Conservation (phyloP, 2,329 filamentous ascomycete genomes). For the Incumbomyces delicatus region DNA sequence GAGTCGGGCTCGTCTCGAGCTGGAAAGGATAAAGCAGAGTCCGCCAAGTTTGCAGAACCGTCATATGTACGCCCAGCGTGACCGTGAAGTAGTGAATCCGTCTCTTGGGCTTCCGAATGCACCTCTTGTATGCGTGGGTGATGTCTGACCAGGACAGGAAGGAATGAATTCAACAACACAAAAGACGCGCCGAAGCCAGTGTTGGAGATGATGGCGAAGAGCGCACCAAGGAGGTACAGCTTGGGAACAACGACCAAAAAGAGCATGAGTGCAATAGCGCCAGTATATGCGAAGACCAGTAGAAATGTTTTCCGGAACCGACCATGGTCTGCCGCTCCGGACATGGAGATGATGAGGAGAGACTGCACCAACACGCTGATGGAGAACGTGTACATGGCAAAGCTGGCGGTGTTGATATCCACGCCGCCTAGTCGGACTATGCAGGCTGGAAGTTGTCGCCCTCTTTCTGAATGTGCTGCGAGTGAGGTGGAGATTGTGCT, state of each 20-base stretch:
- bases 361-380: constrained; percentile 83
- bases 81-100: constrained; percentile 4
- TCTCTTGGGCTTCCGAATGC: constrained; percentile 1
- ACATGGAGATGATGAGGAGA: constrained; percentile 88
- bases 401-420: constrained; percentile 90
- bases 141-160: constrained; percentile 80
- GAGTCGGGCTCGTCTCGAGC: constrained; percentile 23
- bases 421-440: constrained; percentile 71
- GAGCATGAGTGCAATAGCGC: constrained; percentile 74
- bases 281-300: constrained; percentile 71
- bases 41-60: constrained; percentile 5
- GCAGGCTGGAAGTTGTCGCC: constrained; percentile 40
- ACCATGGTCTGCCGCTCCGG: constrained; percentile 89
- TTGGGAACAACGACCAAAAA: constrained; percentile 70
- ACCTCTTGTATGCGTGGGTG: constrained; percentile 48
- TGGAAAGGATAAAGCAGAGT: constrained; percentile 18
- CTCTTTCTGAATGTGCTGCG: constrained; percentile 1
- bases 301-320: constrained; percentile 82
- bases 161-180: constrained; percentile 87
- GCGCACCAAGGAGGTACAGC: constrained; percentile 68
- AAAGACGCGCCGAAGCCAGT: constrained; percentile 92
- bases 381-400: constrained; percentile 98
- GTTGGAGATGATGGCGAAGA: constrained; percentile 84
- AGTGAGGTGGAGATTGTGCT: constrained; percentile 13
- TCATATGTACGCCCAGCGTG: constrained; percentile 12